Evolutionary conservation across 2,329 filamentous ascomycete genomes (phyloP).

Genomic region (Reticulascus tulasneorum): DNA sequence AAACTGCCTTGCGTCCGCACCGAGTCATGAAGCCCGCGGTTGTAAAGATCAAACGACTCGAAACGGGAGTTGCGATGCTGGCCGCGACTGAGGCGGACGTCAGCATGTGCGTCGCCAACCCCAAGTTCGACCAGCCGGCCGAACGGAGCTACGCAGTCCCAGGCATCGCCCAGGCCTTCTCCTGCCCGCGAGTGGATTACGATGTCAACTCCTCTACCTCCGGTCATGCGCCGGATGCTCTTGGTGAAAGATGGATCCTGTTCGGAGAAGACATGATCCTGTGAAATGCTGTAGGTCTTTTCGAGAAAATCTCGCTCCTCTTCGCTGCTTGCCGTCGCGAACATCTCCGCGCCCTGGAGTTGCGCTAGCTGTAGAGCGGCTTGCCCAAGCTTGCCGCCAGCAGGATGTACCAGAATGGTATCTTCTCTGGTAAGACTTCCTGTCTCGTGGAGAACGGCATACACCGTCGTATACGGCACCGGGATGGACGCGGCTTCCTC

Average conservation of each 20-base stretch:
- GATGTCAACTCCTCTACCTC: slow-evolving; percentile 26
- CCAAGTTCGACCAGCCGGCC: slow-evolving; percentile 44
- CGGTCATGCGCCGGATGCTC: slow-evolving; percentile 21
- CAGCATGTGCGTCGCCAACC: slow-evolving; percentile 30
- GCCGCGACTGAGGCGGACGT: slow-evolving; percentile 40
- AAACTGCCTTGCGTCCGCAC: slow-evolving; percentile 1
- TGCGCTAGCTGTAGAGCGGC: slow-evolving; percentile 29
- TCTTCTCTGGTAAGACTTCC: slow-evolving; percentile 22
- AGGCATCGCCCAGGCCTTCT: slow-evolving; percentile 35
- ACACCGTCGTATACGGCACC: slow-evolving; percentile 25
- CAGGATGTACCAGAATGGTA: slow-evolving; percentile 30
- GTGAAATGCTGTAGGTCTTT: slow-evolving; percentile 18
- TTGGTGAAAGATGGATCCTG: slow-evolving; percentile 22
- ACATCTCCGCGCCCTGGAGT: slow-evolving; percentile 25
- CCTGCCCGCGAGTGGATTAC: slow-evolving; percentile 37
- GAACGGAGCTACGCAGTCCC: slow-evolving; percentile 38
- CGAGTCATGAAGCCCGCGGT: background rate
- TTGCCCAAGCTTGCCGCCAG: slow-evolving; percentile 28
- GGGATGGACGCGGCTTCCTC: slow-evolving; percentile 29
- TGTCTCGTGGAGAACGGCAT: slow-evolving; percentile 22
- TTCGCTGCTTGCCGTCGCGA: slow-evolving; percentile 22
- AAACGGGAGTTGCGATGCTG: slow-evolving; percentile 44
- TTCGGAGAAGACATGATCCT: slow-evolving; percentile 19
- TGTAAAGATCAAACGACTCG: slow-evolving; percentile 37
- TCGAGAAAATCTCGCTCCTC: slow-evolving; percentile 24